Percentiles rank a stretch among this genome's conserved stretches.
These are phyloP conservation scores for Blastocystis sp. DNA, from an alignment of 352 stramenopile genomes.

Conservation along the genomic window DNA sequence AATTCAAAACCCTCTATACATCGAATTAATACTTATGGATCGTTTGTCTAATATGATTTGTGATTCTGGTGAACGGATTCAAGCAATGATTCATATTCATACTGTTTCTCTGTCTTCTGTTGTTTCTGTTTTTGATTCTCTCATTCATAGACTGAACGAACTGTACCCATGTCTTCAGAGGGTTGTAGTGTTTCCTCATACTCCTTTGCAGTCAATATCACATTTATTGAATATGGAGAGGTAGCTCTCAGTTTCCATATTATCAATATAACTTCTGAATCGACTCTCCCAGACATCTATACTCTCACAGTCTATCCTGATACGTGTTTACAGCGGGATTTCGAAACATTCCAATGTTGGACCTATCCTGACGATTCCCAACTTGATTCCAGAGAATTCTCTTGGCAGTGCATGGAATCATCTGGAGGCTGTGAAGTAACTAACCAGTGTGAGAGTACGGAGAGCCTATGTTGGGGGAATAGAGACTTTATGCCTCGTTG, in stretches of 20 bases:
- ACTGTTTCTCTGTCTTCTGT: not conserved
- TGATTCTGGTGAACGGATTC: not conserved
- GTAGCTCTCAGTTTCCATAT: not conserved
- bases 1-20: not conserved
- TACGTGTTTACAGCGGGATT: not conserved
- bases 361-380: not conserved
- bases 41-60: not conserved
- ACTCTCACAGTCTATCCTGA: not conserved
- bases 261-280: not conserved
- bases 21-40: slow-evolving; percentile 14
- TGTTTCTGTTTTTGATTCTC: not conserved
- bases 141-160: not conserved
- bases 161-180: not conserved
- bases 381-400: not conserved
- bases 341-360: not conserved
- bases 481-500: not conserved
- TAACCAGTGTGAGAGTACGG: not conserved
- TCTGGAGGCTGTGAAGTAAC: not conserved
- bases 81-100: not conserved
- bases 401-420: not conserved
- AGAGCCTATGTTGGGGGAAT: slow-evolving; percentile 48
- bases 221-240: not conserved
- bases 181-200: not conserved
- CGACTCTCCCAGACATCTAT: not conserved
- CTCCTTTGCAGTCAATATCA: not conserved